Percentiles rank a stretch among this genome's conserved stretches.
Evolutionary conservation across 768 basidiomycete species (phyloP).

Genomic region (Lyophyllum atratum): DNA sequence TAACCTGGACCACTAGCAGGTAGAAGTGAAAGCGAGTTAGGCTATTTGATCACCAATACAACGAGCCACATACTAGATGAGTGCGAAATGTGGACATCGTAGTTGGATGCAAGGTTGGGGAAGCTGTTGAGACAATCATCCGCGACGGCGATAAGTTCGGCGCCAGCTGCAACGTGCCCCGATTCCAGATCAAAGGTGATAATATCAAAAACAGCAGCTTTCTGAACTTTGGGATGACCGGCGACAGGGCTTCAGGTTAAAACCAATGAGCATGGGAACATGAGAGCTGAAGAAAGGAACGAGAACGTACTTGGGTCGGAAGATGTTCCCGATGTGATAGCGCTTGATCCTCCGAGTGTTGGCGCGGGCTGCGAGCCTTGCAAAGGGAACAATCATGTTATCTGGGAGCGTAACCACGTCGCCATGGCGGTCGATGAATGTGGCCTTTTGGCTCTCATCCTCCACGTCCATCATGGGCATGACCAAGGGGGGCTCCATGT

Average conservation of each 20-base stretch:
- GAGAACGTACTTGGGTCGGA: slow-evolving; percentile 63
- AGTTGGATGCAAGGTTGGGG: slow-evolving; percentile 65
- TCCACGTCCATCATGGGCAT: slow-evolving; percentile 68
- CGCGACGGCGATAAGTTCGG: slow-evolving; percentile 72
- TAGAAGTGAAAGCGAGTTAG: neutral
- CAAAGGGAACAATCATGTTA: slow-evolving; percentile 74
- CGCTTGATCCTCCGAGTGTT: slow-evolving; percentile 76
- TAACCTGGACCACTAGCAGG: slow-evolving; percentile 62
- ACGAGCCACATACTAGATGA: slow-evolving; percentile 55
- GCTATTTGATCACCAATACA: neutral
- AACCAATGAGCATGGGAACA: slow-evolving; percentile 5
- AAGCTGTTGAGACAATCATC: slow-evolving; percentile 70
- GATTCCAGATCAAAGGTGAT: slow-evolving; percentile 70
- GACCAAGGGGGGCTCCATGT: slow-evolving; percentile 84
- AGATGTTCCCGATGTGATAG: slow-evolving; percentile 77
- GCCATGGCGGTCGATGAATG: slow-evolving; percentile 80
- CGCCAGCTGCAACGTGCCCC: slow-evolving; percentile 69
- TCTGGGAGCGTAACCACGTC: slow-evolving; percentile 75
- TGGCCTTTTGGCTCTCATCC: slow-evolving; percentile 65
- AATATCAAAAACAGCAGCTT: slow-evolving; percentile 83
- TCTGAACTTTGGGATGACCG: slow-evolving; percentile 72
- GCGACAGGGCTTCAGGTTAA: slow-evolving; percentile 50
- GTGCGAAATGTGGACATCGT: slow-evolving; percentile 81
- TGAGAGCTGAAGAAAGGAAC: slow-evolving; percentile 8
- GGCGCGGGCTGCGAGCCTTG: slow-evolving; percentile 75